These are phyloP conservation scores for Penicillium sp. DNA, from an alignment of 2,329 filamentous ascomycete species.

Conservation along the genomic window DNA sequence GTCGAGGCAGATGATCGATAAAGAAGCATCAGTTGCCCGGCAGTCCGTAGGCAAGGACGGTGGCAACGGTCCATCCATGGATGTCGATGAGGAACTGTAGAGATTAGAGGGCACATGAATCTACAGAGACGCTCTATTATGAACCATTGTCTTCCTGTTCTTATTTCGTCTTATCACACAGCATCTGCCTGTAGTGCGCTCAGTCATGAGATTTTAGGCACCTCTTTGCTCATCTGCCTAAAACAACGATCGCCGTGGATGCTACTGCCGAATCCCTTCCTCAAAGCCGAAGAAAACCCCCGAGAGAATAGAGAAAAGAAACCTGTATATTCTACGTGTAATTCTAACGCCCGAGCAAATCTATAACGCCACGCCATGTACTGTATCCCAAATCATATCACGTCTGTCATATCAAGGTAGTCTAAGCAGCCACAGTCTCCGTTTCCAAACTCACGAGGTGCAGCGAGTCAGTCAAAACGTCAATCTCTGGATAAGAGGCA, in stretches of 20 bases:
- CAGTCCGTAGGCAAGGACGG: slow-evolving; percentile 49
- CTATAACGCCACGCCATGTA: slow-evolving; percentile 20
- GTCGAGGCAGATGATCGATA: slow-evolving; percentile 99
- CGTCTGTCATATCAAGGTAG: slow-evolving; percentile 1
- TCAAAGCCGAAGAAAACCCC: too few relatives aligned
- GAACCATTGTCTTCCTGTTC: slow-evolving; percentile 12
- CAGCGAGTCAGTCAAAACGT: slow-evolving; percentile 18
- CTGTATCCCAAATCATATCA: slow-evolving; percentile 11
- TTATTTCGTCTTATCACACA: neutral
- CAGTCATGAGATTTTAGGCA: neutral
- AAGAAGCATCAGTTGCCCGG: slow-evolving; percentile 89
- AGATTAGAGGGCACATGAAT: slow-evolving; percentile 23
- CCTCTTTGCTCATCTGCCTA: neutral
- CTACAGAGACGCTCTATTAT: slow-evolving; percentile 23
- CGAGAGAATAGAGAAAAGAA: neutral
- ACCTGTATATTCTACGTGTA: neutral
- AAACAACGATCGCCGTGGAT: too few relatives aligned
- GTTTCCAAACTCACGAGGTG: slow-evolving; percentile 17
- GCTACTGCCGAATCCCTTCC: too few relatives aligned
- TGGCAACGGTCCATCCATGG: slow-evolving; percentile 61
- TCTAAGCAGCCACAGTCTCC: slow-evolving; percentile 2
- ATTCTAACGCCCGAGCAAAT: neutral
- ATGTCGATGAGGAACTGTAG: slow-evolving; percentile 64
- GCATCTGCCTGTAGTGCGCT: neutral
- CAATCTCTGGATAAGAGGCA: slow-evolving; percentile 10